Percentiles rank a stretch among this genome's conserved stretches.
Evolutionary conservation across 208 protist species (phyloP).

Genomic region (Tritrichomonas musculus): DNA sequence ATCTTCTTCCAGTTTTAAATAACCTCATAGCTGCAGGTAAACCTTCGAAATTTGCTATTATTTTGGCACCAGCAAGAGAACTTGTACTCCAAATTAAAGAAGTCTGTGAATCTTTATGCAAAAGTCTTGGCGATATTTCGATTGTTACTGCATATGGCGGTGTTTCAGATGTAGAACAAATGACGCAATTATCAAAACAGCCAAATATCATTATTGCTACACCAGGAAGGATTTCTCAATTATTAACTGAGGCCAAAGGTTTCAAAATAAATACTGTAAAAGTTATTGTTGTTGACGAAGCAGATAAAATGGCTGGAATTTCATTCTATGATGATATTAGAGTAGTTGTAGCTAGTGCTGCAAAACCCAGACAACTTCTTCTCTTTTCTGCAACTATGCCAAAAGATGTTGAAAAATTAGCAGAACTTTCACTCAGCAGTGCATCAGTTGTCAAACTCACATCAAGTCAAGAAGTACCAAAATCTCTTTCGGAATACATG

Average conservation of each 20-base stretch:
- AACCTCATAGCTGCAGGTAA: conserved; percentile 53
- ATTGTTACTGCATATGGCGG: conserved; percentile 14
- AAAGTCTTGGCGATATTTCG: neutral
- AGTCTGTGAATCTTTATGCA: neutral
- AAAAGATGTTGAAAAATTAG: neutral
- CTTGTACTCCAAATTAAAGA: conserved; percentile 20
- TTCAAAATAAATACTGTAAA: neutral
- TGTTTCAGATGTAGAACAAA: conserved; percentile 12
- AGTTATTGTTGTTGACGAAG: conserved; percentile 14
- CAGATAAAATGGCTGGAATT: conserved; percentile 26
- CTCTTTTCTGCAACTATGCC: conserved; percentile 31
- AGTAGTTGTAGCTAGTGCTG: neutral
- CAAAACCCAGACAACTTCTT: neutral
- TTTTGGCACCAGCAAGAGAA: conserved; percentile 29
- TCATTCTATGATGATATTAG: conserved; percentile 19
- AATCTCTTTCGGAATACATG: neutral
- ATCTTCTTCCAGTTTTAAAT: conserved; percentile 68
- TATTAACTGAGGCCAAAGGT: neutral
- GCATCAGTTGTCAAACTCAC: neutral
- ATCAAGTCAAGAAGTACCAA: neutral
- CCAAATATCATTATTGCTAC: conserved; percentile 33
- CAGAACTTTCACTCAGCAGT: neutral
- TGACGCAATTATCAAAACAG: neutral
- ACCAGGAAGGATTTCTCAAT: neutral
- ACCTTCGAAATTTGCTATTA: neutral